Base-by-base conservation (phyloP, 257 asterid species). In the Solanum etuberosum region DNA sequence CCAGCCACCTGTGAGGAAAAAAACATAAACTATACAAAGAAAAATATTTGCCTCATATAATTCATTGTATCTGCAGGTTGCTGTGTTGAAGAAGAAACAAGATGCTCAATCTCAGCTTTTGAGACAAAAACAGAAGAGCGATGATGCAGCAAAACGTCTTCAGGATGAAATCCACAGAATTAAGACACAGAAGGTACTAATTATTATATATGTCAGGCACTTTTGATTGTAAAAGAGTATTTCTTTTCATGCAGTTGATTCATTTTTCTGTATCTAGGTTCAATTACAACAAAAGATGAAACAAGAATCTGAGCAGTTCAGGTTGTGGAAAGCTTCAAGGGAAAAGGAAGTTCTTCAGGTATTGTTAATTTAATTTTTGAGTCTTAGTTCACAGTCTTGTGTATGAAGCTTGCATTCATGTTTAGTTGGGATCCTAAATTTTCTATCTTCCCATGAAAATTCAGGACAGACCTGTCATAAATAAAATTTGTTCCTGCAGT, bases 341-440 rank as follows among this genome's bases (percentile, higher is more conserved):
- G 99, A 97, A 90, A 97, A 97, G 89, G 99, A 97, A 92, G 98
- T 97, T 83, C 98, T 97, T 81, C 99, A 96, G 99, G 99, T 97
- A 89, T 31, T 48, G 40, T 29, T 31, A 51, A 15, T 87, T 34
- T 70, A 10, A 18, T 78, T 86, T 71, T 23, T 31, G 57, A 43
- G 84, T 86, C 43, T 72, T 27, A 21, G 21, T 48, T 46, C 25
- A 29, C 38, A 9, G 42, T 86, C 21, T 86, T 71, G 51, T 51
- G 10, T 76, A 86, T 83, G 46, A 67, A 21, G 18, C 48, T 74
- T 81, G 67, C 74, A 25, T 86, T 65, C 85, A 37, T 86, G 37
- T 86, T 61, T 37, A 51, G 65, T 27, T 78, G 40, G 15, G 38
- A 27, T 78, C 84, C 61, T 43, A 27, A 80, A 15, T 43, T 15